Percentiles rank a stretch among this genome's conserved stretches.
Conservation (phyloP, 2,329 filamentous ascomycete species). For the Penicillium griseofulvum region DNA sequence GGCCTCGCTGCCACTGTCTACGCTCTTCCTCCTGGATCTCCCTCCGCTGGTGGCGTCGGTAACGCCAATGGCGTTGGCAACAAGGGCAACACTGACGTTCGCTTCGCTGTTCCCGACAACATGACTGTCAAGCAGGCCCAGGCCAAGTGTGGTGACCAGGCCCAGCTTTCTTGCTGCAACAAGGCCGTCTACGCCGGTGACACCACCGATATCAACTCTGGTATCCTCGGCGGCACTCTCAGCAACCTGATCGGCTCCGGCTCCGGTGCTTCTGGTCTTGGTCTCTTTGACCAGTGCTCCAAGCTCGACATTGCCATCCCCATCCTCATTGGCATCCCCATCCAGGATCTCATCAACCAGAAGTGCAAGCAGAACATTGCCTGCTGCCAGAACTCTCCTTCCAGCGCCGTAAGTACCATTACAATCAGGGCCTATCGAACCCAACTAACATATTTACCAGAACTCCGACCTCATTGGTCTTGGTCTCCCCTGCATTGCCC, state of each 20-base stretch:
- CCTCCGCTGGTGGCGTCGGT: conserved; percentile 21
- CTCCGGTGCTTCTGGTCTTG: conserved; percentile 34
- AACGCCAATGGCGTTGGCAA: conserved; percentile 28
- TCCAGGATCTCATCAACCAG: conserved; percentile 38
- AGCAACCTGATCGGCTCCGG: conserved; percentile 35
- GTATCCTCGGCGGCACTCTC: conserved; percentile 35
- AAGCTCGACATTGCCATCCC: conserved; percentile 34
- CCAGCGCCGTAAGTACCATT: conserved; percentile 27
- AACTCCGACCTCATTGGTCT: conserved; percentile 35
- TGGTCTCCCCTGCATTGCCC: conserved; percentile 39
- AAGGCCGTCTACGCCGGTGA: conserved; percentile 38
- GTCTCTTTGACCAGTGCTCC: conserved; percentile 44
- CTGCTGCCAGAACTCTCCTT: conserved; percentile 39
- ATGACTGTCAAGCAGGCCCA: conserved; percentile 39
- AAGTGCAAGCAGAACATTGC: conserved; percentile 44
- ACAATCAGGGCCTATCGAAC: rapidly evolving
- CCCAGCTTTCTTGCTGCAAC: conserved; percentile 42
- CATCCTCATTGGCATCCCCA: conserved; percentile 27
- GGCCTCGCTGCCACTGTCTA: conserved; percentile 35
- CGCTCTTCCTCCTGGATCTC: conserved; percentile 27
- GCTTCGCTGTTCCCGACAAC: conserved; percentile 33
- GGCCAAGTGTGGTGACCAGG: conserved; percentile 40
- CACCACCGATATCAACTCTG: conserved; percentile 32
- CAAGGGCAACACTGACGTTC: conserved; percentile 35
- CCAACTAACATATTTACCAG: conserved; percentile 17